Evolutionary conservation across 345 rosid species (phyloP), one percentile per base, ranked within the genome.

Genomic region (Rhodomyrtus tomentosa): DNA sequence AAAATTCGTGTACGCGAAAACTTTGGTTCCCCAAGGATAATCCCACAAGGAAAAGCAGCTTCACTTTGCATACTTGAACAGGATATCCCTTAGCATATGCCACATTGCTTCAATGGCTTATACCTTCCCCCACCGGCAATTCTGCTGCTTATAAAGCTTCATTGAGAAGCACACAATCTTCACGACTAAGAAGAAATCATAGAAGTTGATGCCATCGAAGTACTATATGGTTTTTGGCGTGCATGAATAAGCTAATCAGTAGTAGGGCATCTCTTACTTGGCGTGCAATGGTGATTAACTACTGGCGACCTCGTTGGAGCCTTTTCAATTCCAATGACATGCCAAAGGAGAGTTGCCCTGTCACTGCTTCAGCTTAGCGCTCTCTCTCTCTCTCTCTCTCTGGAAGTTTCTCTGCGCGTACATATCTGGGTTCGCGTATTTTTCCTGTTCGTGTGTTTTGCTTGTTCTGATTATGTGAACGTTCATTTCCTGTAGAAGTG

Each of bases 321-420:
- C 1, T 45, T 40, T 27, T 50, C 50, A n/a, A 79, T 74, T 83
- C 83, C 51, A 59, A 40, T 80, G 16, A 52, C 86, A 85, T 91
- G 93, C 91, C 93, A 91, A 91, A 89, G 91, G 90, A 90, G 89
- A 90, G 92, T 86, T 90, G 89, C 89, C 92, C 90, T 88, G 32
- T 85, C 82, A 87, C 85, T 90, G 85, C 74, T 62, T 68, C 79
- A 68, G 45, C 79, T 68, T 68, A 36, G 76, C 79, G 18, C 45
- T 36, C 79, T 62, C 74, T 68, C 42, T 59, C 53, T 15, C 68
- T 56, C 68, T 56, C 68, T 20, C 22, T 6, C 55, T 82, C 5
- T 7, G 73, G 24, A 82, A 32, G 50, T 55, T 82, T 52, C 29
- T n/a, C n/a, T n/a, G n/a, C n/a, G n/a, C n/a, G n/a, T n/a, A n/a